Conservation (phyloP, 2,329 filamentous ascomycete genomes). For the Trichophyton schoenleinii region DNA sequence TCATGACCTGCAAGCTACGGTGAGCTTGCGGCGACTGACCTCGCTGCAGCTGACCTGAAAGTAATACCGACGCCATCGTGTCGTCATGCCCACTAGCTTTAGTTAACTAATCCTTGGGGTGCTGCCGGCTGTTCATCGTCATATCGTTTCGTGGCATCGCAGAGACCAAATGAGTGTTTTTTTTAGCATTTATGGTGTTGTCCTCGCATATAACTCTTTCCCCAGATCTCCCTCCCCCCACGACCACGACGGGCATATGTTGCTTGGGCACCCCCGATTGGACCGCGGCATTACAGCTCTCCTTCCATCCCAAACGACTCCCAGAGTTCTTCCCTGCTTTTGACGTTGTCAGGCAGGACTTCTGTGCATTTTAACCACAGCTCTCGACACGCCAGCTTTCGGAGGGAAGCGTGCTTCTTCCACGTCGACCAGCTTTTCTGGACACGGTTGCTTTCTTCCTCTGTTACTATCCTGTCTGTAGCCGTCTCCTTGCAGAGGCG, state of each 20-base stretch:
- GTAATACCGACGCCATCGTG: conserved; percentile 2
- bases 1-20: neutral
- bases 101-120: neutral
- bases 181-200: neutral
- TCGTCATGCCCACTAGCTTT: neutral
- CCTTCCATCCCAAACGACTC: conserved; percentile 33
- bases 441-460: conserved; percentile 36
- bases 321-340: conserved; percentile 39
- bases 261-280: neutral
- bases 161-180: neutral
- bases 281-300: conserved; percentile 16
- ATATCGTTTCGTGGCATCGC: neutral
- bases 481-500: conserved; percentile 27
- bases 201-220: neutral
- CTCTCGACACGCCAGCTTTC: conserved; percentile 39
- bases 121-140: neutral
- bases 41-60: neutral
- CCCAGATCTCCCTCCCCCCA: neutral
- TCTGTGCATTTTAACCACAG: conserved; percentile 41
- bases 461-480: conserved; percentile 31
- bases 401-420: conserved; percentile 26
- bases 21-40: neutral
- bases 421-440: conserved; percentile 38
- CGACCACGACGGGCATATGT: neutral
- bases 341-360: conserved; percentile 34